Conservation (phyloP, 305 asterid species). For the Withania somnifera region DNA sequence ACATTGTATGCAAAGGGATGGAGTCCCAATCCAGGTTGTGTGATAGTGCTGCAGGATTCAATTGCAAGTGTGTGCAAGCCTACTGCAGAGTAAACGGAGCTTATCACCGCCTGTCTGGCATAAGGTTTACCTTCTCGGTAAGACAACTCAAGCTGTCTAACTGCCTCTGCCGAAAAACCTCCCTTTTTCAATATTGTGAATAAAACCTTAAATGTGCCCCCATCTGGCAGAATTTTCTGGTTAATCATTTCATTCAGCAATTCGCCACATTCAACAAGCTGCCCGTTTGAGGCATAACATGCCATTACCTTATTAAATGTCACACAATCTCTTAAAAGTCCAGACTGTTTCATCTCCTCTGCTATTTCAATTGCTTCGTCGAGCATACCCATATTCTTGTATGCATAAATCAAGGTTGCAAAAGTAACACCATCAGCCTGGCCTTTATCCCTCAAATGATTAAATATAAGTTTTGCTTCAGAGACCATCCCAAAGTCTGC, state of each 20-base stretch:
- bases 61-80: conserved; percentile 68
- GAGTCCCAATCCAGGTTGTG: conserved; percentile 29
- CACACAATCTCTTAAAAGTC: conserved; percentile 45
- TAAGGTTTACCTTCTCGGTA: conserved; percentile 57
- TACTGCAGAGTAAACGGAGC: conserved; percentile 48
- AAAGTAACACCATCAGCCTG: conserved; percentile 69
- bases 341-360: conserved; percentile 53
- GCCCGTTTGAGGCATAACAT: conserved; percentile 64
- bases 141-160: conserved; percentile 50
- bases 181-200: conserved; percentile 67
- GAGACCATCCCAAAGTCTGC: conserved; percentile 76
- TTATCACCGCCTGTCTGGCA: conserved; percentile 67
- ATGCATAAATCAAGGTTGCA: conserved; percentile 76
- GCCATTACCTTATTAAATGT: conserved; percentile 68
- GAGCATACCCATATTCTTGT: conserved; percentile 91
- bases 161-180: conserved; percentile 51
- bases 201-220: conserved; percentile 59
- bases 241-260: conserved; percentile 69
- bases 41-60: conserved; percentile 45
- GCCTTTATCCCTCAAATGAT: conserved; percentile 30
- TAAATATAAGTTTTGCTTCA: conserved; percentile 54
- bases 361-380: conserved; percentile 74
- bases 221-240: conserved; percentile 46
- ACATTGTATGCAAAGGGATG: conserved; percentile 64
- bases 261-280: conserved; percentile 63